Evolutionary conservation across 306 rosid genomes (phyloP), one percentile per base, ranked within the genome.

Genomic region (Begonia fuchsioides): DNA sequence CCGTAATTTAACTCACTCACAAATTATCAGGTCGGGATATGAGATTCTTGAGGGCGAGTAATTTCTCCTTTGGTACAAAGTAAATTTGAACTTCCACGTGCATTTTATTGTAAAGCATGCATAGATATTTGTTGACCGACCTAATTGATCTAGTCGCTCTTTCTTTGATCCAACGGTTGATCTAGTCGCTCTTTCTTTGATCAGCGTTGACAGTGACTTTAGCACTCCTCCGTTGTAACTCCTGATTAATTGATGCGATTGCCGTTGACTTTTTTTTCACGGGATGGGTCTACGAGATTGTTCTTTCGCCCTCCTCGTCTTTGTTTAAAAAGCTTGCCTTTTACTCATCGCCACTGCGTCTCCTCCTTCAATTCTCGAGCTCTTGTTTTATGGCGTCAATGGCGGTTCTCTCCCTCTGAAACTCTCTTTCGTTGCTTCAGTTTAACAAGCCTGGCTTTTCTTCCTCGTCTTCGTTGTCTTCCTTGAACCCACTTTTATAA

Each of bases 401-500:
- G 5, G 32, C 32, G 32, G 32, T 26, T 26, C 49, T 38, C 13
- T 13, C 26, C 13, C 1, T 41, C 52, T 32, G 32, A 8, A 20
- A 3, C 50, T 15, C 11, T 3, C 40, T 48, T 15, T 46, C 10
- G 5, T 40, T 18, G 47, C 17, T 20, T 39, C 32, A 53, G 9
- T 50, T 49, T 51, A 52, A 16, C 32, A 18, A 74, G 18, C 14
- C 90, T 88, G 97, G 93, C 58, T 20, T 20, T 20, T 76, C 58
- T 61, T 2, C 51, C n/a, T n/a, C n/a, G 59, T 61, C 18, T 54
- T n/a, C n/a, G n/a, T n/a, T n/a, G n/a, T n/a, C n/a, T n/a, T 64
- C 90, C 92, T 70, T 90, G 79, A 62, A 50, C 55, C 48, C 41
- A 64, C 68, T 14, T 70, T 76, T 70, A 81, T 66, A 81, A 84